Base-by-base conservation (phyloP, 169 alveolate genomes). In the Plasmodium fragile region DNA sequence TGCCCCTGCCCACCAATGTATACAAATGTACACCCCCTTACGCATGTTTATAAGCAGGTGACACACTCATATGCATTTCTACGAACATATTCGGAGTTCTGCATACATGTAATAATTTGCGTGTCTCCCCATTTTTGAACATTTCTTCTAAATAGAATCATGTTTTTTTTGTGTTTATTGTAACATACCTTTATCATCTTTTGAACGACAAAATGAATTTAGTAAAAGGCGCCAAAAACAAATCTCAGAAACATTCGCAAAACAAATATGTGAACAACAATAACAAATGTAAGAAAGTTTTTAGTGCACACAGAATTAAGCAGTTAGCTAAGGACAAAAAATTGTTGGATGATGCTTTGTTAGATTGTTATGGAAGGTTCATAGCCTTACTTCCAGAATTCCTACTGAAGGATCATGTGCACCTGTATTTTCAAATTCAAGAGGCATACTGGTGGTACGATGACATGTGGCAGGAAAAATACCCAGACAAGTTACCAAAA, bases 391-490 rank as follows among this genome's bases (percentile, higher is more conserved):
- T 97, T 36, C 99, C 99, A 5, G 98, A 97, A 43, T 97, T 96
- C 71, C 94, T 97, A 45, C 96, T 97, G 83, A 93, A 96, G 69
- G 98, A 97, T 92, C 97, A 95, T 55, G 96, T 97, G 28, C 99
- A 97, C 52, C 95, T 97, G 59, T 97, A 97, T 90, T 97, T 97
- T 92, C 98, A 96, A 91, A 89, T 97, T 34, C 99, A 97, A 55
- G 99, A 97, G 45, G 98, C 99, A 16, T 97, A 94, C 87, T 97
- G 99, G 99, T 97, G 99, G 99, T 97, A 97, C 89, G 96, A 96
- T 89, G 99, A 97, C 87, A 96, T 96, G 95, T 97, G 99, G 99
- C 96, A 92, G 69, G 98, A 94, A 43, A 96, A 95, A 92, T 92
- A 97, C 84, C 96, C 97, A 28, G 95, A 85, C 77, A 92, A 92